Conservation (phyloP, 306 rosid genomes). For the Aeschynomene evenia region DNA sequence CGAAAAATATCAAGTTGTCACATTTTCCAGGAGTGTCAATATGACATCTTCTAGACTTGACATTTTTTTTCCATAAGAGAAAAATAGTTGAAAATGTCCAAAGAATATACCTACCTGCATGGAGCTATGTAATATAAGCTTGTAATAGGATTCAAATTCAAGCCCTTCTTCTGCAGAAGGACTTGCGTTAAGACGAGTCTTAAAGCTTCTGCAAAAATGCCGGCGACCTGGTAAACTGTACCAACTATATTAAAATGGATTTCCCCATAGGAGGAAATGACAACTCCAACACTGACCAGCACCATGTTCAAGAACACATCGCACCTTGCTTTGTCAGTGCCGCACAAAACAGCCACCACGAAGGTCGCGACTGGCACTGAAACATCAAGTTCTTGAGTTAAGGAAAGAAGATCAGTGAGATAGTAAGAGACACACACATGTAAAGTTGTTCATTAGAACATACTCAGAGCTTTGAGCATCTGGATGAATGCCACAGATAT, state of each 20-base stretch:
- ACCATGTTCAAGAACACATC: constrained; percentile 91
- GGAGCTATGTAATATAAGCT: constrained; percentile 97
- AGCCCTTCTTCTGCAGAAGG: constrained; percentile 93
- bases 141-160: constrained; percentile 85
- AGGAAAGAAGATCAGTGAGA: neutral
- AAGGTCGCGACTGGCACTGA: constrained; percentile 98
- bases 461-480: constrained; percentile 97
- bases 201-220: constrained; percentile 95
- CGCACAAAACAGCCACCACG: constrained; percentile 81
- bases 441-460: constrained; percentile 33
- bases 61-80: neutral
- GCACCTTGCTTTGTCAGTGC: constrained; percentile 89
- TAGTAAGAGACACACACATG: constrained; percentile 18
- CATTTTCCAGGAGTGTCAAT: neutral
- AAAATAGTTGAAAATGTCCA: constrained; percentile 7
- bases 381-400: constrained; percentile 37
- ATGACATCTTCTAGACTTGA: neutral
- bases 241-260: constrained; percentile 90
- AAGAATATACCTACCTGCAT: constrained; percentile 88
- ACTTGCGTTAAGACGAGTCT: constrained; percentile 96
- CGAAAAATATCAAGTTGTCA: neutral
- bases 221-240: constrained; percentile 88
- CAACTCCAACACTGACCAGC: constrained; percentile 98
- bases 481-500: constrained; percentile 97
- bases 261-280: constrained; percentile 91